Evolutionary conservation across 495 filamentous ascomycete species (phyloP).

Genomic region (Cryomyces antarcticus): DNA sequence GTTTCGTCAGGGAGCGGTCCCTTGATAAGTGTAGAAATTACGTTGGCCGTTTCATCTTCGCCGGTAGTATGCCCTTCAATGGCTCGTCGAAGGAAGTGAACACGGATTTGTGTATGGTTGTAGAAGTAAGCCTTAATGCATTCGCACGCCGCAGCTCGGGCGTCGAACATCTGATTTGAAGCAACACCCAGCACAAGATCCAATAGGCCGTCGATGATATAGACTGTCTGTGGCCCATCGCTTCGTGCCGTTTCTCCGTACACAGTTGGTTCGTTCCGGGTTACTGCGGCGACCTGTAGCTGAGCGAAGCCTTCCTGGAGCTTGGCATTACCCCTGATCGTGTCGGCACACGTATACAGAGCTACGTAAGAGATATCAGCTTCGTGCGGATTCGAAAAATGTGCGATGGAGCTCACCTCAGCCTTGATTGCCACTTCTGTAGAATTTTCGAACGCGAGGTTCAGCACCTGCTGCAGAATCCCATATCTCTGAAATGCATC

Average conservation of each 20-base stretch:
- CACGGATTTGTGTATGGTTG: constrained; percentile 53
- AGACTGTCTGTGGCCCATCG: constrained; percentile 34
- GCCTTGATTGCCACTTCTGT: constrained; percentile 60
- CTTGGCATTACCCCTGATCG: constrained; percentile 60
- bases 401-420: constrained; percentile 35
- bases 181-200: constrained; percentile 59
- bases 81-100: constrained; percentile 70
- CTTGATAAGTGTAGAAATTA: constrained; percentile 55
- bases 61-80: constrained; percentile 71
- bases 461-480: constrained; percentile 60
- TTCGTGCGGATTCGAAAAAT: not conserved
- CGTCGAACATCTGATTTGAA: constrained; percentile 47
- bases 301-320: constrained; percentile 82
- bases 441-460: constrained; percentile 60
- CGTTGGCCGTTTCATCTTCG: constrained; percentile 74
- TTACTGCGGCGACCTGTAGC: constrained; percentile 42
- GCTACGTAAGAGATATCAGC: constrained; percentile 26
- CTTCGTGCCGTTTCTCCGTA: constrained; percentile 2
- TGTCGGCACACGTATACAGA: constrained; percentile 64
- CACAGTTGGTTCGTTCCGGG: constrained; percentile 21
- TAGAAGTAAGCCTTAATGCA: constrained; percentile 85
- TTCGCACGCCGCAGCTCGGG: constrained; percentile 66
- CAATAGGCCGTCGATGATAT: constrained; percentile 86
- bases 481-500: constrained; percentile 64
- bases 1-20: constrained; percentile 34